Percentiles rank a stretch among this genome's conserved stretches.
These are phyloP conservation scores for Cicer pinnatifidum DNA, from an alignment of 306 rosid genomes.

Conservation along the genomic window DNA sequence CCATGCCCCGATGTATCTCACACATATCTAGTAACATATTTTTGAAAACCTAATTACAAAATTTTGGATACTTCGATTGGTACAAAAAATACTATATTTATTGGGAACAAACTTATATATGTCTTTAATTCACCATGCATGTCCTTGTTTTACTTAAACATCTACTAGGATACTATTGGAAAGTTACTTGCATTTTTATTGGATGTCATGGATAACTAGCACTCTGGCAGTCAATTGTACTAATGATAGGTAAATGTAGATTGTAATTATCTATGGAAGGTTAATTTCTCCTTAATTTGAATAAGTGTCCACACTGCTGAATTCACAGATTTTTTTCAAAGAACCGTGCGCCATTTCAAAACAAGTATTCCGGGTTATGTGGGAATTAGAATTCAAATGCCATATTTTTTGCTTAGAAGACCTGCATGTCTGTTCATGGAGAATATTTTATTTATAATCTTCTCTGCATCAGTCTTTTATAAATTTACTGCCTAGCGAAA, in stretches of 20 bases:
- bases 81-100: neutral
- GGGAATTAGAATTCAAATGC: constrained; percentile 1
- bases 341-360: neutral
- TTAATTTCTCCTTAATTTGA: neutral
- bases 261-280: too few species aligned
- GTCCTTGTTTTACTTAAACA: neutral
- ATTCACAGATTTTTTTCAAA: neutral
- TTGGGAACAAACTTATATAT: neutral
- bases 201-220: too few species aligned
- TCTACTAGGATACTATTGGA: neutral
- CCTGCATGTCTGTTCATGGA: neutral
- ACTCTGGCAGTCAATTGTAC: neutral
- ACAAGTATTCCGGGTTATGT: neutral
- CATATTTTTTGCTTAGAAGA: neutral
- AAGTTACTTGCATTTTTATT: too few species aligned
- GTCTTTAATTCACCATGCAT: neutral
- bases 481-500: neutral
- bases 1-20: too few species aligned
- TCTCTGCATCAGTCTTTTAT: neutral
- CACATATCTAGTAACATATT: too few species aligned
- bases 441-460: neutral
- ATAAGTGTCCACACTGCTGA: neutral
- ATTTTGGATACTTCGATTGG: too few species aligned
- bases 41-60: too few species aligned
- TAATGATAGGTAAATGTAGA: neutral